A percentile compares a stretch with the other conserved stretches of the same genome.
These are phyloP conservation scores for Durotheca rogersii DNA, from an alignment of 495 filamentous ascomycete species.

Conservation along the genomic window DNA sequence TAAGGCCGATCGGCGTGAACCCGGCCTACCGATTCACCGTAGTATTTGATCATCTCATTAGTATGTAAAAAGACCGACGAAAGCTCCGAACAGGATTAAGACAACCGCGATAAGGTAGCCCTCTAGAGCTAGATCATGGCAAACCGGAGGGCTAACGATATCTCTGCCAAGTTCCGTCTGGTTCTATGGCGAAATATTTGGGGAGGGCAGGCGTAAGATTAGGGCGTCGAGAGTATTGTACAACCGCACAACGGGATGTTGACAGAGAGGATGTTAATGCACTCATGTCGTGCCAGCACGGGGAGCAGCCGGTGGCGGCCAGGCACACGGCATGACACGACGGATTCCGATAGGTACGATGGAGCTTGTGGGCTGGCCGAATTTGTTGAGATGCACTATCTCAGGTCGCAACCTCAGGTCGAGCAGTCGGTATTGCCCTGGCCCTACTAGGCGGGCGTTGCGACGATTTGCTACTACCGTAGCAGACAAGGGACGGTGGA, in stretches of 20 bases:
- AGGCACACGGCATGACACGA: slow-evolving; percentile 12
- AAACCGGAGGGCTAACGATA: too few species aligned
- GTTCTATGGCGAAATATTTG: too few species aligned
- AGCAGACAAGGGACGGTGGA: slow-evolving; percentile 4
- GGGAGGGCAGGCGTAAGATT: slow-evolving; percentile 29
- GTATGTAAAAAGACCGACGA: slow-evolving; percentile 28
- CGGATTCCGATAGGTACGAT: slow-evolving; percentile 15
- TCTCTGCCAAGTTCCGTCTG: too few species aligned
- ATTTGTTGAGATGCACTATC: neutral
- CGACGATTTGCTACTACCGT: slow-evolving; percentile 1
- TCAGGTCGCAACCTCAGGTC: neutral
- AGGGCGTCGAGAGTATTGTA: slow-evolving; percentile 21
- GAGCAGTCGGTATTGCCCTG: slow-evolving; percentile 2
- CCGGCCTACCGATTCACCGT: slow-evolving; percentile 5
- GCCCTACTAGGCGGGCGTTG: slow-evolving; percentile 4
- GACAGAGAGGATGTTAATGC: slow-evolving; percentile 13
- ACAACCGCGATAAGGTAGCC: slow-evolving; percentile 3
- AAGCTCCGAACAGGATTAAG: slow-evolving; percentile 24
- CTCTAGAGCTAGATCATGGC: neutral
- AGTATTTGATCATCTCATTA: slow-evolving; percentile 22
- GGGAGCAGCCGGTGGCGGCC: slow-evolving; percentile 16
- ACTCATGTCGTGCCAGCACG: slow-evolving; percentile 12
- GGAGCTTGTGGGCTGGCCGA: slow-evolving; percentile 6
- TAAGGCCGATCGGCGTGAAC: slow-evolving; percentile 20
- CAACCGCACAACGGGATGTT: slow-evolving; percentile 11